A percentile compares a stretch with the other conserved stretches of the same genome.
Evolutionary conservation across 352 stramenopile species (phyloP).

Genomic region (Phytophthora idaei): DNA sequence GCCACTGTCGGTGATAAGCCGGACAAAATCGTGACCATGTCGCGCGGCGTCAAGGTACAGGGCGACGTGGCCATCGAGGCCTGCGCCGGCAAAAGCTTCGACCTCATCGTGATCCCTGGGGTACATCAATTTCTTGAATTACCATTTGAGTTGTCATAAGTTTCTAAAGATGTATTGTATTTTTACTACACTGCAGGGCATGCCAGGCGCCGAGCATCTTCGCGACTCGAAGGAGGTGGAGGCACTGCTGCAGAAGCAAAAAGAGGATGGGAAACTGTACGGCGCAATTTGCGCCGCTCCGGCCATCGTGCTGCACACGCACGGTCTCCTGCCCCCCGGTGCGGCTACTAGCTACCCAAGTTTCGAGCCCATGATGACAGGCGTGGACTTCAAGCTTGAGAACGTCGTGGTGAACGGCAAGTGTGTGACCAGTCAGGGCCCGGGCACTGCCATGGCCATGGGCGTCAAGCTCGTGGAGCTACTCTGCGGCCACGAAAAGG

Average conservation of each 20-base stretch:
- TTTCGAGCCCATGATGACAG: constrained; percentile 71
- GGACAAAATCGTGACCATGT: constrained; percentile 78
- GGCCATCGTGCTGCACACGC: constrained; percentile 67
- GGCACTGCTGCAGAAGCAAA: constrained; percentile 67
- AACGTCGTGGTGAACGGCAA: constrained; percentile 74
- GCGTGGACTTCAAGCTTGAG: constrained; percentile 50
- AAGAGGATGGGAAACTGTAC: constrained; percentile 66
- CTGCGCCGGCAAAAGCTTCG: constrained; percentile 59
- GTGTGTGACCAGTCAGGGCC: constrained; percentile 81
- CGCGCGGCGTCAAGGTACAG: constrained; percentile 71
- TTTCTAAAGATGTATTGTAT: no score
- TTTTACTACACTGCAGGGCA: constrained; percentile 40
- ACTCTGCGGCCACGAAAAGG: constrained; percentile 67
- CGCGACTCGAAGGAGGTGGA: constrained; percentile 67
- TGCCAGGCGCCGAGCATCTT: constrained; percentile 70
- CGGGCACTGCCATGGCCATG: constrained; percentile 83
- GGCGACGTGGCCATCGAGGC: constrained; percentile 69
- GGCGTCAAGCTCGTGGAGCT: constrained; percentile 83
- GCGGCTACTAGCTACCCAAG: constrained; percentile 69
- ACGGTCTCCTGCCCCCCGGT: constrained; percentile 57
- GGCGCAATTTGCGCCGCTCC: constrained; percentile 81
- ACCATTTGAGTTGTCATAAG: no score
- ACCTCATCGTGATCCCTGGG: constrained; percentile 72
- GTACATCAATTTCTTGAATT: constrained; percentile 28
- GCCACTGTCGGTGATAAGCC: constrained; percentile 62